Evolutionary conservation across 2,329 filamentous ascomycete genomes (phyloP), one percentile per base, ranked within the genome.

Genomic region (Juglanconis sp.): DNA sequence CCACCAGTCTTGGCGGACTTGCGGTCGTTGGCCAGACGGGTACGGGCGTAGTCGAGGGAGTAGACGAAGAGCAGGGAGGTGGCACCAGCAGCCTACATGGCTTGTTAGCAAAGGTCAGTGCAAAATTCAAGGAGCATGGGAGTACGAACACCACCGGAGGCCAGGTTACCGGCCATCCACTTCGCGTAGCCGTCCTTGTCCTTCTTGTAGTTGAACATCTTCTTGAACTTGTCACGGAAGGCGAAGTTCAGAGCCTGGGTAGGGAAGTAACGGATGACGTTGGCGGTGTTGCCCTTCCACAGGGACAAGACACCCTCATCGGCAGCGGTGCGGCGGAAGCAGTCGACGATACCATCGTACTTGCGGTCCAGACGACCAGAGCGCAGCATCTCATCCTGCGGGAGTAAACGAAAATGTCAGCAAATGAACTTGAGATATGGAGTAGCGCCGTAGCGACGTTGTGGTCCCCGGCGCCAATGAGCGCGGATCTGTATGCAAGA

Each of bases 181-280:
- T 93, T 92, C 78, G 82, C 85, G 82, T 99, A 99, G 76, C 95
- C 95, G 80, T 99, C 95, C 83, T 89, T 89, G 68, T 99, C 95
- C 91, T 98, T 98, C 92, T 98, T 99, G 92, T 92, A 99, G 78
- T 92, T 91, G 89, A 99, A 99, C 93, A 99, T 96, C 77, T 90
- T 87, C 92, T 99, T 99, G 92, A 97, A 99, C 89, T 96, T 97
- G 83, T 99, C 95, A 82, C 95, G 95, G 95, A 99, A 99, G 79
- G 95, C 95, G 78, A 99, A 99, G 93, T 99, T 99, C 80, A 99
- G 87, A 75, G 95, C 95, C 88, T 99, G 95, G 80, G 95, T 99
- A 73, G 95, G 95, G 92, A 99, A 99, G 87, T 99, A 99, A 90
- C 95, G 95, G 87, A 99, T 96, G 82, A 99, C 95, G 90, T 99